Percentiles rank a stretch among this genome's conserved stretches.
Conservation (phyloP, 306 rosid genomes). For the Potentilla sterilis region DNA sequence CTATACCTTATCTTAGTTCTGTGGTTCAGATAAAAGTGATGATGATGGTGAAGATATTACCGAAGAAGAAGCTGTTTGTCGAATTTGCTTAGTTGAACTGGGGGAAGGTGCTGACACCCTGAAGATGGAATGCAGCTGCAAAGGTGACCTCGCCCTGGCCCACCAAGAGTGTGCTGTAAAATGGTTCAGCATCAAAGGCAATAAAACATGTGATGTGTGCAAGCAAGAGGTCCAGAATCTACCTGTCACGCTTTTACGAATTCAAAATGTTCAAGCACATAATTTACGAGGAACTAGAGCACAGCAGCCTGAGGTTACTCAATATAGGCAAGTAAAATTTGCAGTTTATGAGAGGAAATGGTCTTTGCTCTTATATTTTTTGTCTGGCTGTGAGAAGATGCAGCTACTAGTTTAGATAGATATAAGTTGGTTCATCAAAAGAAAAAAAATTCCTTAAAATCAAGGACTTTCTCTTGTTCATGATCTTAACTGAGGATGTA, state of each 20-base stretch:
- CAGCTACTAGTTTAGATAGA: background rate
- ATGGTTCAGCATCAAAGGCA: slow-evolving; percentile 91
- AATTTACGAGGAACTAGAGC: slow-evolving; percentile 37
- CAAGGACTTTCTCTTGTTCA: background rate
- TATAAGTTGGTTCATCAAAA: background rate
- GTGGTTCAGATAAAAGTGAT: slow-evolving; percentile 59
- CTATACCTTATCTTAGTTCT: slow-evolving; percentile 33
- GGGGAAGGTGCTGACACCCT: slow-evolving; percentile 66
- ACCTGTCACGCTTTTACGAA: slow-evolving; percentile 63
- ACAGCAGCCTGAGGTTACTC: slow-evolving; percentile 37
- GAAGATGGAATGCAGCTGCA: slow-evolving; percentile 85
- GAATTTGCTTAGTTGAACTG: slow-evolving; percentile 75
- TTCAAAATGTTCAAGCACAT: slow-evolving; percentile 33
- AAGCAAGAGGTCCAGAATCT: slow-evolving; percentile 74
- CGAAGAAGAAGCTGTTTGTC: slow-evolving; percentile 81
- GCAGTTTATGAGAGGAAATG: background rate
- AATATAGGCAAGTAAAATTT: slow-evolving; percentile 54
- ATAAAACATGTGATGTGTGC: slow-evolving; percentile 83
- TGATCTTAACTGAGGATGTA: background rate
- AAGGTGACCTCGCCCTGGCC: slow-evolving; percentile 87
- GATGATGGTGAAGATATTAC: slow-evolving; percentile 66
- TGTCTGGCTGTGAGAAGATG: background rate
- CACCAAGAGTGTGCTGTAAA: slow-evolving; percentile 74
- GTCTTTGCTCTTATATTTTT: background rate
- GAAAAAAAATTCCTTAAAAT: background rate